These are phyloP conservation scores for Diospyros lotus DNA, from an alignment of 148 eudicot species.

Conservation along the genomic window DNA sequence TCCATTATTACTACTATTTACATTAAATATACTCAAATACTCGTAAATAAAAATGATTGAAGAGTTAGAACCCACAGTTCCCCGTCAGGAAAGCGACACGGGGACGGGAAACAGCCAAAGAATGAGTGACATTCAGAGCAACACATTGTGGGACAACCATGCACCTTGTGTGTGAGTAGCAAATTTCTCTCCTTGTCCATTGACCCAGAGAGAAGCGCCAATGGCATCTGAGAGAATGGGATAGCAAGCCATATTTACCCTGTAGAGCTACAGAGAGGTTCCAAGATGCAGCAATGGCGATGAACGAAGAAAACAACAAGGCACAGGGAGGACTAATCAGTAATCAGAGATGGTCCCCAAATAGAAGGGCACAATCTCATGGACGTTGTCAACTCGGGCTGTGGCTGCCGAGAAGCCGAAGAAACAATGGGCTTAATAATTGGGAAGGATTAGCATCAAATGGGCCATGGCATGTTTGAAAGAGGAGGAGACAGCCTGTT, in stretches of 20 bases:
- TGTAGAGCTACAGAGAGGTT: background rate
- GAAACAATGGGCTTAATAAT: background rate
- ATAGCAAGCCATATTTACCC: background rate
- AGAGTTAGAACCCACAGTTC: too few species aligned
- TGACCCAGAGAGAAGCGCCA: background rate
- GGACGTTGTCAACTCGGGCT: background rate
- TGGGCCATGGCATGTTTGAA: slow-evolving; percentile 1
- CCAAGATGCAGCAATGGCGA: background rate
- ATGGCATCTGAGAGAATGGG: background rate
- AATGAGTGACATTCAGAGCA: too few species aligned
- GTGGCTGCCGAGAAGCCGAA: background rate
- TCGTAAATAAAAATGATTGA: too few species aligned
- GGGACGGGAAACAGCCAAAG: too few species aligned
- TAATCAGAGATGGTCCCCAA: background rate
- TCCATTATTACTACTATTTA: too few species aligned
- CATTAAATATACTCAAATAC: too few species aligned
- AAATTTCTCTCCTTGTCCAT: too few species aligned
- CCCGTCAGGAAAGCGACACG: too few species aligned
- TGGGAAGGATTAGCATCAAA: background rate
- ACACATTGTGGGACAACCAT: background rate
- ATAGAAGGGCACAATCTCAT: background rate
- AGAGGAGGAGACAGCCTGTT: slow-evolving; percentile 4
- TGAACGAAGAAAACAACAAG: too few species aligned
- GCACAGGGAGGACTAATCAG: background rate
- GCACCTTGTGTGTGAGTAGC: too few species aligned